Evolutionary conservation across 805 yeast genomes (phyloP).

Genomic region (Candida khao-thaluensis): DNA sequence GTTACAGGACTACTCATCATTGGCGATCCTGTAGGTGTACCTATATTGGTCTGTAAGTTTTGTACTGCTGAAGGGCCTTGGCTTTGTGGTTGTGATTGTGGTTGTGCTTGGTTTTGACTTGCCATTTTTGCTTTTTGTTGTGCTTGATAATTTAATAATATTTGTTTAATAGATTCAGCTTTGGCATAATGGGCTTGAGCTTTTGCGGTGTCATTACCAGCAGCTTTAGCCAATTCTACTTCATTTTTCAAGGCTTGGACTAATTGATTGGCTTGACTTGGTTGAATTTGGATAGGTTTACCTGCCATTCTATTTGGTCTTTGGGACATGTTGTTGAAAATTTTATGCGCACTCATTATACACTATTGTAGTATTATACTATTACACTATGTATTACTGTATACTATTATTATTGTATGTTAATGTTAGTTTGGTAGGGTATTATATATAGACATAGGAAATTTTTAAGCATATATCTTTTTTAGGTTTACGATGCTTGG

Average conservation of each 20-base stretch:
- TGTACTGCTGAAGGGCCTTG: conserved; percentile 4
- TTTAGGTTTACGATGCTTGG: background rate
- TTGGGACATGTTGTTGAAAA: conserved; percentile 8
- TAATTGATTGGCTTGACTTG: conserved; percentile 56
- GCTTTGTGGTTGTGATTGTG: conserved; percentile 8
- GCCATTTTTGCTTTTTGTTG: conserved; percentile 35
- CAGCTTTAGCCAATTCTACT: conserved; percentile 58
- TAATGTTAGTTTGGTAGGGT: too few species aligned
- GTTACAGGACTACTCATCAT: background rate
- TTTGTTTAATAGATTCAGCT: conserved; percentile 62
- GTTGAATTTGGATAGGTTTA: conserved; percentile 34
- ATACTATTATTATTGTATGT: too few species aligned
- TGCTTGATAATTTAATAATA: conserved; percentile 54
- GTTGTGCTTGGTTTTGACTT: conserved; percentile 3
- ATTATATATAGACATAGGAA: too few species aligned
- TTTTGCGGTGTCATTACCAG: conserved; percentile 57
- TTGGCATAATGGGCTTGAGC: conserved; percentile 63
- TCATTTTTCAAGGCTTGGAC: conserved; percentile 59
- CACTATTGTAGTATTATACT: background rate
- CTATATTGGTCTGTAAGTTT: conserved; percentile 2
- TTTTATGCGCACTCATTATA: background rate
- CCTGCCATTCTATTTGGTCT: conserved; percentile 6
- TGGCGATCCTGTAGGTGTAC: conserved; percentile 7
- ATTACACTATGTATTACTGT: too few species aligned
- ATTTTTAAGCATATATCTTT: too few species aligned